Conservation (phyloP, 2,329 filamentous ascomycete genomes). For the Botrytis paeoniae region DNA sequence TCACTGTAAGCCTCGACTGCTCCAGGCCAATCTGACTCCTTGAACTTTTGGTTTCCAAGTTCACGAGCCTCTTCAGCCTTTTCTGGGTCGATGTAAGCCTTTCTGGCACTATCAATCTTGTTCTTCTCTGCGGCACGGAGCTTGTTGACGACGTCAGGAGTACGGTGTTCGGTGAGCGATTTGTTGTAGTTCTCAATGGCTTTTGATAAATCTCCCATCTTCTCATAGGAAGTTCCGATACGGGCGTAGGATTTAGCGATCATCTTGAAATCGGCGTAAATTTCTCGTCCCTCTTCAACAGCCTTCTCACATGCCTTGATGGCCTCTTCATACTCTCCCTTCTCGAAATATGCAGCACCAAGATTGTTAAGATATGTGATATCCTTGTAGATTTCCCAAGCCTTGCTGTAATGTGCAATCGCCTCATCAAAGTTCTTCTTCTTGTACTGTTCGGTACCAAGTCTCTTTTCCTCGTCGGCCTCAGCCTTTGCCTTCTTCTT, state of each 20-base stretch:
- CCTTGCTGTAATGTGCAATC: conserved; percentile 90
- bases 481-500: conserved; percentile 90
- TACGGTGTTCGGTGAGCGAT: conserved; percentile 94
- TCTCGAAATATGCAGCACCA: conserved; percentile 90
- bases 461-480: conserved; percentile 89
- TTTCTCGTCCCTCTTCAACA: conserved; percentile 81
- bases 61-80: conserved; percentile 96
- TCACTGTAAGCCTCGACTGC: conserved; percentile 92
- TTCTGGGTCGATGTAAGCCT: conserved; percentile 81
- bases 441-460: conserved; percentile 96
- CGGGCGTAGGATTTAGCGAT: conserved; percentile 98
- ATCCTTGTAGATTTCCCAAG: conserved; percentile 92
- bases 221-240: conserved; percentile 92
- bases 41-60: conserved; percentile 95
- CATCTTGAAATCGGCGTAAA: conserved; percentile 95
- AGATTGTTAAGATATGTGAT: conserved; percentile 98
- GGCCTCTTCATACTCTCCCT: conserved; percentile 85
- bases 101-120: conserved; percentile 71
- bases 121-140: conserved; percentile 85
- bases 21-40: conserved; percentile 90
- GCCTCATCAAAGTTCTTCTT: conserved; percentile 95
- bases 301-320: conserved; percentile 87
- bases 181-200: conserved; percentile 90
- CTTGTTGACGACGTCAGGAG: conserved; percentile 89
- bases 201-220: conserved; percentile 71